Conservation (phyloP, 176 grass and related monocot species). For the Oryza meyeriana region DNA sequence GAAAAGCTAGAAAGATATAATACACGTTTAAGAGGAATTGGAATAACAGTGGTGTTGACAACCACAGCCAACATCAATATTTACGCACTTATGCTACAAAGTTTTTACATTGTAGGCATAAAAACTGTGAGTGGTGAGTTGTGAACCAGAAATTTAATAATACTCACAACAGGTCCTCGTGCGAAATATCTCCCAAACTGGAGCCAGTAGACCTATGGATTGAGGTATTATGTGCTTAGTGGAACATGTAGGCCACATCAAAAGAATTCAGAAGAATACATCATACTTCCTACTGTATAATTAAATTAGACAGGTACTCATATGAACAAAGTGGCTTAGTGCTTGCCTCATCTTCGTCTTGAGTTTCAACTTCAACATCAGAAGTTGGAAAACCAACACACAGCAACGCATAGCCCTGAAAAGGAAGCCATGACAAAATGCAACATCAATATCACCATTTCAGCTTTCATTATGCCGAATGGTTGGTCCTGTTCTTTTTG, state of each 20-base stretch:
- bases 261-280: slow-evolving; percentile 10
- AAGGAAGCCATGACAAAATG: slow-evolving; percentile 8
- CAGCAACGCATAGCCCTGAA: slow-evolving; percentile 91
- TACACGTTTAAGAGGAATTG: neutral
- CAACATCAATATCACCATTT: neutral
- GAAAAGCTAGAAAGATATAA: neutral
- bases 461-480: neutral
- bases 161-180: slow-evolving; percentile 84
- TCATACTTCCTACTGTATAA: neutral
- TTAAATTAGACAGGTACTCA: neutral
- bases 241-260: neutral
- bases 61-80: neutral
- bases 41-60: neutral
- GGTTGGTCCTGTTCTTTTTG: too few relatives aligned
- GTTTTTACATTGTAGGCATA: neutral
- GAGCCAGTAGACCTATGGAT: slow-evolving; percentile 86
- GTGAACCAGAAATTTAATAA: neutral
- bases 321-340: neutral
- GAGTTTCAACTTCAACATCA: slow-evolving; percentile 92
- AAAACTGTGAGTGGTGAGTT: neutral
- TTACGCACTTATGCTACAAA: neutral
- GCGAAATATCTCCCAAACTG: slow-evolving; percentile 99
- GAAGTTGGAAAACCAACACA: slow-evolving; percentile 90
- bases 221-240: neutral
- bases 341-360: slow-evolving; percentile 94